Evolutionary conservation across 768 basidiomycete genomes (phyloP), one percentile per base, ranked within the genome.

Genomic region (Suillus spraguei): DNA sequence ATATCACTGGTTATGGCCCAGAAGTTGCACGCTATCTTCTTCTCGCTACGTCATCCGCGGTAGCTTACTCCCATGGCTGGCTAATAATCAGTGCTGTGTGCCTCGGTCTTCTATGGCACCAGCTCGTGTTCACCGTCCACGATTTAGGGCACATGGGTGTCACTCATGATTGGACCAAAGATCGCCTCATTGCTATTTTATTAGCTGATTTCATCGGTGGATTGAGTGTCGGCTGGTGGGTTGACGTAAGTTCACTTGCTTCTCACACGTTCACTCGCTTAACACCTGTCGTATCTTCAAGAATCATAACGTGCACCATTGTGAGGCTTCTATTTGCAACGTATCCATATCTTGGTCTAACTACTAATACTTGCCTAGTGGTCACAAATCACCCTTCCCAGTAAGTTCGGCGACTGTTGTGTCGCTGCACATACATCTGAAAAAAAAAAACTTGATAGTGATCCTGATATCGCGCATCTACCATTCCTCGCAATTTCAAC

Each of bases 311-410:
- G 88, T 96, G 54, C 96, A 98, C 79, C 96, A 98, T 78, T 81
- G 95, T 95, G 72, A 81, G 95, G 85, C 41, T 22, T 59, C 28
- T 35, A 47, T 50, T 50, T 60, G 17, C 42, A 39, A 63, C 38
- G 42, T 59, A 61, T 41, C 16, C 36, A 44, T 59, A 61, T 41
- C 16, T 8, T 56, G 36, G 60, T 22, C 46, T 60, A 24, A 64
- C 64, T 53, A 62, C 62, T 62, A 6, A 58, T 32, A 59, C 11
- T 60, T 38, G 42, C 52, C 4, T 68, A 97, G 95, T 98, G 59
- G 94, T 98, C 60, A 91, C 97, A n/a, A 98, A 99, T 71, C 94
- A 98, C 67, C 95, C 95, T 6, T 90, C 95, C 53, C 97, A 99
- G 88, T 95, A 82, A 64, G 88, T 78, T 24, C 35, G 4, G 41